Evolutionary conservation across 768 basidiomycete species (phyloP), one percentile per base, ranked within the genome.

Genomic region (Leccinum ochraceum): DNA sequence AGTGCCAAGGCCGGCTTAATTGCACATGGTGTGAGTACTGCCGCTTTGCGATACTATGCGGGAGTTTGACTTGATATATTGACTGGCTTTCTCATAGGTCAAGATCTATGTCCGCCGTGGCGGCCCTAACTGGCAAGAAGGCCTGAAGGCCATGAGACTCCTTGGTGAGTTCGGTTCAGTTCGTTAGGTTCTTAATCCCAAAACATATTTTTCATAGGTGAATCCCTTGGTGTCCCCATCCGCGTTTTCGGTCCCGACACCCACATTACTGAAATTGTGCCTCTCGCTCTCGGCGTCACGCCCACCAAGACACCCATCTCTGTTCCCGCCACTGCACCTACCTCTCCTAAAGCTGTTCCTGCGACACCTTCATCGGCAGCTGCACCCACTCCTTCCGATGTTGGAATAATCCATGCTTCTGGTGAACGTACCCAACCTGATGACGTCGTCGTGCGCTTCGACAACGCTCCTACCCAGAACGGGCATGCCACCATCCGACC

Each of bases 41-140:
- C 11, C 26, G 17, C 26, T 46, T 20, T 36, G 16, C 36, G 30
- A 46, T 39, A n/a, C 10, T 10, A 20, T 48, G 1, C n/a, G 17
- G 46, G n/a, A 16, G 7, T 16, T 36, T 16, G 13, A 53, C 4
- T 28, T 34, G 8, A 59, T 26, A 46, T 50, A 6, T 53, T 20
- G 4, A 54, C 17, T n/a, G 2, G 5, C 89, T 94, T 79, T 10
- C 6, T 11, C 20, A 24, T 78, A 86, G 58, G 95, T 98, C 78
- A 89, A 87, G 77, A 98, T 98, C 78, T 99, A 92, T 71, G 95
- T 98, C 53, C 92, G 96, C 70, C 94, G 96, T 74, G 96, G 95
- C 75, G 96, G 96, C 14, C 97, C 97, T 63, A 99, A 98, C 85
- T 99, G 97, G 83, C 97, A 99, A 81, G 96, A 98, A 73, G 89